Conservation (phyloP, 805 yeast genomes). For the Saccharomycopsis synnaedendra region DNA sequence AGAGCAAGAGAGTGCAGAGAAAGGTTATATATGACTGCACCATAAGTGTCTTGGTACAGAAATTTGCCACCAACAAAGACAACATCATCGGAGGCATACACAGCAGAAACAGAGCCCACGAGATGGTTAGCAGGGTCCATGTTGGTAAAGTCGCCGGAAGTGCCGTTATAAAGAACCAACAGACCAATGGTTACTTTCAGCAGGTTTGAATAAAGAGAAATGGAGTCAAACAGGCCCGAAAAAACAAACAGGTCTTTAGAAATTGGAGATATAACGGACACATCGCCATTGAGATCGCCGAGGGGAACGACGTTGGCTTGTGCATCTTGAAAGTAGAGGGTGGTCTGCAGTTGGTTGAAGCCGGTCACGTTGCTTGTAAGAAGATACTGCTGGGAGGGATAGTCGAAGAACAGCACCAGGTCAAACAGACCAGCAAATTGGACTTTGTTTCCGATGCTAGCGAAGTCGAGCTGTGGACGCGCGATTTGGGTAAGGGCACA, state of each 20-base stretch:
- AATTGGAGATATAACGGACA: slow-evolving; percentile 4
- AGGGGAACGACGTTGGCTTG: slow-evolving; percentile 4
- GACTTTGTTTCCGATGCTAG: slow-evolving; percentile 26
- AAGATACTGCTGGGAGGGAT: slow-evolving; percentile 11
- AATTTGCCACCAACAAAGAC: slow-evolving; percentile 80
- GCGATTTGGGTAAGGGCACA: slow-evolving; percentile 1
- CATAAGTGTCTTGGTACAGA: slow-evolving; percentile 36
- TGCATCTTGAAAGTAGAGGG: slow-evolving; percentile 8
- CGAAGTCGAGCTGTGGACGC: slow-evolving; percentile 30
- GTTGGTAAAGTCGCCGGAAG: slow-evolving; percentile 3
- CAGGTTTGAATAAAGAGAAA: not conserved
- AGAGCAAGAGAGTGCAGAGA: slow-evolving; percentile 28
- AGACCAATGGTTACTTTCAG: slow-evolving; percentile 2
- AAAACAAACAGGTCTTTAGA: slow-evolving; percentile 8
- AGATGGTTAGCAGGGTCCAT: slow-evolving; percentile 14
- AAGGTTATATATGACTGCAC: slow-evolving; percentile 56
- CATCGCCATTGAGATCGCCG: slow-evolving; percentile 10
- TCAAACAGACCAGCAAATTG: slow-evolving; percentile 16
- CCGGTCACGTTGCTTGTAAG: slow-evolving; percentile 1
- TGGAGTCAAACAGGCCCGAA: slow-evolving; percentile 7
- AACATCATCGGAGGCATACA: slow-evolving; percentile 28
- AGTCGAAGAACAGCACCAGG: slow-evolving; percentile 11
- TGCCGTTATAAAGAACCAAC: slow-evolving; percentile 4
- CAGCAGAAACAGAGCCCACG: slow-evolving; percentile 24
- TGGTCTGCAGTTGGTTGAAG: slow-evolving; percentile 3